Evolutionary conservation across 2,329 filamentous ascomycete species (phyloP).

Genomic region (Clarireedia monteithiana): DNA sequence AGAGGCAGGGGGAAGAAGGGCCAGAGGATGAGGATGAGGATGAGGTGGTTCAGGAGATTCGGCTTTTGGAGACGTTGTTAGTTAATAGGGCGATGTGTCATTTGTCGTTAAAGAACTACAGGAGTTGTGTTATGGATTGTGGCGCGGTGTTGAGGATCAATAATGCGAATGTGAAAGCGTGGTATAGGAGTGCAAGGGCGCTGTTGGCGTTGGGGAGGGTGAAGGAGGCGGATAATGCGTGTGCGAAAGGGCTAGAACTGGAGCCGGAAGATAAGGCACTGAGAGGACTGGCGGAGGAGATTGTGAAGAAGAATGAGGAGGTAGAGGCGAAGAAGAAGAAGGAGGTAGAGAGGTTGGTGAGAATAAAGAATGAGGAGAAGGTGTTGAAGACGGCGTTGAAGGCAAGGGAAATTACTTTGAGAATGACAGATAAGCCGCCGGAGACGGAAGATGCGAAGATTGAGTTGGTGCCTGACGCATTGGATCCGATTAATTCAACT

Average conservation of each 20-base stretch:
- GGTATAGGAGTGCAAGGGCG: slow-evolving; percentile 75
- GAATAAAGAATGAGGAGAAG: slow-evolving; percentile 45
- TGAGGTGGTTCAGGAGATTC: slow-evolving; percentile 31
- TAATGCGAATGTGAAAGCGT: slow-evolving; percentile 76
- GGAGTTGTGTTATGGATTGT: slow-evolving; percentile 79
- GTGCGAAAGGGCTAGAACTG: slow-evolving; percentile 62
- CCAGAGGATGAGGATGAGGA: slow-evolving; percentile 29
- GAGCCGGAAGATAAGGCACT: slow-evolving; percentile 65
- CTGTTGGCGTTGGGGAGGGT: slow-evolving; percentile 73
- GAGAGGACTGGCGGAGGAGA: slow-evolving; percentile 51
- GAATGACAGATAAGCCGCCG: slow-evolving; percentile 62
- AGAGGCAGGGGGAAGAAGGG: slow-evolving; percentile 41
- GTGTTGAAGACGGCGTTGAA: slow-evolving; percentile 59
- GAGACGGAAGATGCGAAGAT: slow-evolving; percentile 82
- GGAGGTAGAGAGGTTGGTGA: slow-evolving; percentile 48
- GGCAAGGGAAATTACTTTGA: slow-evolving; percentile 62
- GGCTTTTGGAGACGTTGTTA: slow-evolving; percentile 66
- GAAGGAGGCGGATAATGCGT: slow-evolving; percentile 72
- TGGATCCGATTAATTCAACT: slow-evolving; percentile 58
- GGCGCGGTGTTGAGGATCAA: slow-evolving; percentile 73
- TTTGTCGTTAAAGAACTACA: slow-evolving; percentile 81
- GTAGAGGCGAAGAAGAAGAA: slow-evolving; percentile 47
- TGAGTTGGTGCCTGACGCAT: slow-evolving; percentile 60
- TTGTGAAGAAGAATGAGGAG: slow-evolving; percentile 49
- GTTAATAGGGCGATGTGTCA: slow-evolving; percentile 88